These are phyloP conservation scores for Mortierella claussenii DNA, from an alignment of 192 early-diverging fungal genomes.

Conservation along the genomic window DNA sequence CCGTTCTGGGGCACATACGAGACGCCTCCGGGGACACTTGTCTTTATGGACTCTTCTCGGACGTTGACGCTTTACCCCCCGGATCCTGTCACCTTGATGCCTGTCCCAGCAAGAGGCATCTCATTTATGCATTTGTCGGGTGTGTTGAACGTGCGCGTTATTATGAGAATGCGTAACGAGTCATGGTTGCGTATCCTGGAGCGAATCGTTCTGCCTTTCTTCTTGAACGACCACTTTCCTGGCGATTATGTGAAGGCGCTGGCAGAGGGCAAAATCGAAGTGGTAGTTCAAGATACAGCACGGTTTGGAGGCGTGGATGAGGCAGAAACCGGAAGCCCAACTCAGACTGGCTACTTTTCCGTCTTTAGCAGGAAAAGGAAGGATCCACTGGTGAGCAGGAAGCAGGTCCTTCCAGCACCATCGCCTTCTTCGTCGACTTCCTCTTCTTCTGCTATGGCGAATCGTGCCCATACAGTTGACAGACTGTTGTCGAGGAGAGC, in stretches of 20 bases:
- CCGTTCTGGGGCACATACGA: constrained; percentile 54
- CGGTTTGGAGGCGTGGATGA: constrained; percentile 35
- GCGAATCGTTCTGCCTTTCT: constrained; percentile 59
- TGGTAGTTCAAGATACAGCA: constrained; percentile 51
- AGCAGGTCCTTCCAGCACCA: neutral
- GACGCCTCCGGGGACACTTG: constrained; percentile 65
- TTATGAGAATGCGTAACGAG: constrained; percentile 57
- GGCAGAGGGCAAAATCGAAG: constrained; percentile 57
- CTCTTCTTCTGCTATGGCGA: too few species aligned
- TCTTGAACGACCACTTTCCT: constrained; percentile 68
- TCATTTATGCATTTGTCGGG: constrained; percentile 66
- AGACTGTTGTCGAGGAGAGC: constrained; percentile 5
- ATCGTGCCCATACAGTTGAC: constrained; percentile 1
- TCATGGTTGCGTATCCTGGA: constrained; percentile 57
- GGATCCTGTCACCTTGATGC: constrained; percentile 56
- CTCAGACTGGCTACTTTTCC: constrained; percentile 29
- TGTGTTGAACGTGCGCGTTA: constrained; percentile 56
- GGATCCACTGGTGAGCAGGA: neutral
- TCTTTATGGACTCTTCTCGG: constrained; percentile 61
- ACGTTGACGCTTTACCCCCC: constrained; percentile 64
- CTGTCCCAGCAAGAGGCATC: constrained; percentile 61
- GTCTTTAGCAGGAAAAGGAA: constrained; percentile 5
- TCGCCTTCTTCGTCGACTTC: too few species aligned
- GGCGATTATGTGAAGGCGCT: constrained; percentile 59
- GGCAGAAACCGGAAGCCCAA: constrained; percentile 22